Evolutionary conservation across 441 rosid genomes (phyloP).

Genomic region (Arabidopsis lyrata): DNA sequence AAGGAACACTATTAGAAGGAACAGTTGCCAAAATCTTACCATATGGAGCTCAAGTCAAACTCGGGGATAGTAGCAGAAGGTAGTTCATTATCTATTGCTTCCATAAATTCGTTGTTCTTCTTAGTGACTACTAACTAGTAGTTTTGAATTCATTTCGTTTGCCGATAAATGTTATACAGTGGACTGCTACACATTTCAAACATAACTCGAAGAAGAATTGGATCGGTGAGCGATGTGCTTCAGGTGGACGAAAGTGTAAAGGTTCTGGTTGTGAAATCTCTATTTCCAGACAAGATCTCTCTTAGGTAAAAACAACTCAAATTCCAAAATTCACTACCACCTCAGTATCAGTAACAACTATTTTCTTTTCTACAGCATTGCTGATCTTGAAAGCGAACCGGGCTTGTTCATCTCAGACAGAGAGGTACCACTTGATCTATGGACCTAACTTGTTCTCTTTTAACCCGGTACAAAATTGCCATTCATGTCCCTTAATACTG

Average conservation of each 20-base stretch:
- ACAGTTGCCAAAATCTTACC: constrained; percentile 77
- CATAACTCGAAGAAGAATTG: constrained; percentile 58
- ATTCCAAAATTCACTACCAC: background rate
- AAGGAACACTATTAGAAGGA: constrained; percentile 90
- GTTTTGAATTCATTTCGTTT: constrained; percentile 7
- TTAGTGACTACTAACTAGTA: background rate
- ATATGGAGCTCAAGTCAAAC: constrained; percentile 89
- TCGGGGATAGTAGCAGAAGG: constrained; percentile 86
- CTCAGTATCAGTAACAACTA: background rate
- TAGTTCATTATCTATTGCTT: constrained; percentile 35
- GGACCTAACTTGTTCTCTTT: background rate
- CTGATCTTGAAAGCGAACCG: constrained; percentile 88
- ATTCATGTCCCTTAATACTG: background rate
- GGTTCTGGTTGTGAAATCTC: constrained; percentile 80
- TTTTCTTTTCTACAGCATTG: constrained; percentile 57
- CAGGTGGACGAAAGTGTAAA: constrained; percentile 72
- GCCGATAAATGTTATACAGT: constrained; percentile 46
- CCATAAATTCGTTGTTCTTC: background rate
- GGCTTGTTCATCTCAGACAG: constrained; percentile 73
- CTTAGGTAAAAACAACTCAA: constrained; percentile 62
- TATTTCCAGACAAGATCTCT: constrained; percentile 81
- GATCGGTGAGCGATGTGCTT: constrained; percentile 69
- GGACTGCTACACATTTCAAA: constrained; percentile 93
- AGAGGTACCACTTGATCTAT: constrained; percentile 56
- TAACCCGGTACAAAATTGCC: background rate